Percentiles rank a stretch among this genome's conserved stretches.
These are phyloP conservation scores for Puccinellia tenuiflora DNA, from an alignment of 176 grass and related monocot species.

Conservation along the genomic window DNA sequence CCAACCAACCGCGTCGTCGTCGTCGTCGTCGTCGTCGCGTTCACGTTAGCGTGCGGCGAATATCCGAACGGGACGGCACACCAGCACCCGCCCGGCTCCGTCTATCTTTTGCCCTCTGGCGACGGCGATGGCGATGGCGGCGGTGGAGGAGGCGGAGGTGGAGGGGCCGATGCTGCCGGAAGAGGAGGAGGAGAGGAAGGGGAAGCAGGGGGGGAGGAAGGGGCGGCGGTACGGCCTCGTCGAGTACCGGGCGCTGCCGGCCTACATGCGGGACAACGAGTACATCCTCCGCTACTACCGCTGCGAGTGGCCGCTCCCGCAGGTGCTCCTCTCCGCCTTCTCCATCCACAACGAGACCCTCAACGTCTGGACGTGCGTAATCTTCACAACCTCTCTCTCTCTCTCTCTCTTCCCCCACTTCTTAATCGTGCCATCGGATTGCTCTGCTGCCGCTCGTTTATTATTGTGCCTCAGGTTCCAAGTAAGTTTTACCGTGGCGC, in stretches of 20 bases:
- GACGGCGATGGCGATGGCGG: conserved; percentile 18
- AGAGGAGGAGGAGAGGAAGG: conserved; percentile 8
- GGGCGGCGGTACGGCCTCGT: conserved; percentile 49
- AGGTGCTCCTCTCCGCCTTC: conserved; percentile 81
- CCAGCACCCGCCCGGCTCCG: neutral
- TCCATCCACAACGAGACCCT: conserved; percentile 96
- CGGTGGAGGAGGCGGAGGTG: neutral
- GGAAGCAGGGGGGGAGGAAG: conserved; percentile 1
- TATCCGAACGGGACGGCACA: conserved; percentile 19
- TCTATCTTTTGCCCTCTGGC: neutral
- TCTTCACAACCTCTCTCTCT: no score
- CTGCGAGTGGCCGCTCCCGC: conserved; percentile 78
- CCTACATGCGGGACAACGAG: conserved; percentile 86
- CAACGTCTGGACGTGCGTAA: conserved; percentile 84
- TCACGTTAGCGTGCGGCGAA: conserved; percentile 8
- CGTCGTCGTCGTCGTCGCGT: neutral
- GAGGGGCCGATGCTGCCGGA: conserved; percentile 7
- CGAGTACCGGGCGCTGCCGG: conserved; percentile 71
- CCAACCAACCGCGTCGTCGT: neutral
- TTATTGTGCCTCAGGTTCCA: neutral
- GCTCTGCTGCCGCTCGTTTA: neutral
- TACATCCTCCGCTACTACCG: conserved; percentile 81
- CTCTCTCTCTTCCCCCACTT: neutral
- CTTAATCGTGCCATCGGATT: neutral
- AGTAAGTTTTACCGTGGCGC: neutral